Evolutionary conservation across 1,284 basidiomycete species (phyloP).

Genomic region (Cerrena zonata): DNA sequence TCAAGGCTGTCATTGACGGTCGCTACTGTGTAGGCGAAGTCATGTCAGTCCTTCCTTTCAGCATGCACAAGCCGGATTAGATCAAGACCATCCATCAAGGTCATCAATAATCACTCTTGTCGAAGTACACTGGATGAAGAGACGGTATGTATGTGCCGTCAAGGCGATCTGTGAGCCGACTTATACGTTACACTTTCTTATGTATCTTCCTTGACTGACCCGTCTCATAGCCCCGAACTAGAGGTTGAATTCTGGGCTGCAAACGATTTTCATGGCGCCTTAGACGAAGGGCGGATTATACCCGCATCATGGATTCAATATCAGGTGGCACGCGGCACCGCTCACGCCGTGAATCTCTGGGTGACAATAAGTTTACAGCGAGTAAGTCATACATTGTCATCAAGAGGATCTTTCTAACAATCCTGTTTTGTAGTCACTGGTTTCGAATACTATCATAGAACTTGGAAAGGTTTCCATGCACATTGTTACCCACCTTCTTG

Average conservation of each 20-base stretch:
- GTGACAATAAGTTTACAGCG: neutral
- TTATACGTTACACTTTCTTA: neutral
- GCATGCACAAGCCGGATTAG: neutral
- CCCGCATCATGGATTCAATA: neutral
- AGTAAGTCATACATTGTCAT: neutral
- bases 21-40: neutral
- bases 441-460: too few relatives aligned
- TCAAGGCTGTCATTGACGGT: neutral
- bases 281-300: neutral
- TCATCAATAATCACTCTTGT: neutral
- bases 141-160: neutral
- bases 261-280: neutral
- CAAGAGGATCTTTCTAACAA: too few relatives aligned
- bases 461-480: constrained; percentile 58
- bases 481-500: constrained; percentile 79
- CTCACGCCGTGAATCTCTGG: too few relatives aligned
- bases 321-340: neutral
- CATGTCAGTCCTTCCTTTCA: neutral
- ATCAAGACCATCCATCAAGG: neutral
- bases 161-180: neutral
- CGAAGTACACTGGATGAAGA: neutral
- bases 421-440: too few relatives aligned
- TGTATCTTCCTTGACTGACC: neutral
- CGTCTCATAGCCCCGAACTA: neutral
- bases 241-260: neutral